These are phyloP conservation scores for Arthrobotrys iridis DNA, from an alignment of 2,329 filamentous ascomycete genomes.

Conservation along the genomic window DNA sequence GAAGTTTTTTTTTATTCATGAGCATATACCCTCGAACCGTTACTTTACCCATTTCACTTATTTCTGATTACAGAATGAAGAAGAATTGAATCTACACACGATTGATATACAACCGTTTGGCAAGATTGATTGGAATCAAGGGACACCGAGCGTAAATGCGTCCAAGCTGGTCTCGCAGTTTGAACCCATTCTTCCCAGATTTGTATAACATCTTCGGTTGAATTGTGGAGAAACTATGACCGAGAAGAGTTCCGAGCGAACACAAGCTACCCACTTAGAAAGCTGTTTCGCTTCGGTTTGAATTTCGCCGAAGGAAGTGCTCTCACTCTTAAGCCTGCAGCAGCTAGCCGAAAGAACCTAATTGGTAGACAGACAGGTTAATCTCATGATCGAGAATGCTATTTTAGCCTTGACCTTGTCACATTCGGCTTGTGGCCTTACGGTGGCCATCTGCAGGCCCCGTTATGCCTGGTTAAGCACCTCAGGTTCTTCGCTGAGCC, in stretches of 20 bases:
- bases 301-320: slow-evolving; percentile 35
- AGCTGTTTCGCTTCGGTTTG: slow-evolving; percentile 30
- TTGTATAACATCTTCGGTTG: slow-evolving; percentile 37
- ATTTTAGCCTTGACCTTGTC: slow-evolving; percentile 12
- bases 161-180: no score
- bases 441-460: neutral
- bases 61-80: slow-evolving; percentile 1
- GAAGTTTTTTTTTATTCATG: neutral
- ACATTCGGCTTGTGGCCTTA: slow-evolving; percentile 16
- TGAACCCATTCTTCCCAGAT: slow-evolving; percentile 24
- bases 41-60: slow-evolving; percentile 4
- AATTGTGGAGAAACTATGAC: slow-evolving; percentile 53
- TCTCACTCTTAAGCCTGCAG: slow-evolving; percentile 2
- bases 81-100: neutral
- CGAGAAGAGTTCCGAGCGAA: slow-evolving; percentile 46
- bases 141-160: no score
- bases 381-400: slow-evolving; percentile 9
- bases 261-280: neutral
- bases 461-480: slow-evolving; percentile 7
- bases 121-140: no score
- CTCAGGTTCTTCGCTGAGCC: neutral
- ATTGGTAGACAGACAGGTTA: slow-evolving; percentile 3
- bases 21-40: slow-evolving; percentile 36
- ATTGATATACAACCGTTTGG: neutral
- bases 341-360: neutral